Percentiles rank a stretch among this genome's conserved stretches.
These are phyloP conservation scores for Rosa rugosa DNA, from an alignment of 306 rosid genomes.

Conservation along the genomic window DNA sequence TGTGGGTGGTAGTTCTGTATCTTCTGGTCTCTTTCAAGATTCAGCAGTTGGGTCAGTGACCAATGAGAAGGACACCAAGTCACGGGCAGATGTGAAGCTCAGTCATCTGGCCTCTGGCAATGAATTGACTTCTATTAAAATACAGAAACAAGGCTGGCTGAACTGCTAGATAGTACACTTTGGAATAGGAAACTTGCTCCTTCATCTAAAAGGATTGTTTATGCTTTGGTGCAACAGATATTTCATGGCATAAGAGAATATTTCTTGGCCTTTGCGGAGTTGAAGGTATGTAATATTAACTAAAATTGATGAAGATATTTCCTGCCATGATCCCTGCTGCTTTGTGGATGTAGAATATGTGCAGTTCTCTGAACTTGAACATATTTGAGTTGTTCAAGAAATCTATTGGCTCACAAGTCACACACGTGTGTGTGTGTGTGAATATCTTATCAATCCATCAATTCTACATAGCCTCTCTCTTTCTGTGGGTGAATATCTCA, in stretches of 20 bases:
- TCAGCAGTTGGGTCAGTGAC: slow-evolving; percentile 38
- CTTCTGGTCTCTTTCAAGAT: slow-evolving; percentile 53
- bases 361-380: no score
- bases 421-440: no score
- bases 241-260: slow-evolving; percentile 95
- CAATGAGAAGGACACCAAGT: slow-evolving; percentile 68
- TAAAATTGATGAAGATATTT: slow-evolving; percentile 9
- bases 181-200: slow-evolving; percentile 98
- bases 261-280: slow-evolving; percentile 91
- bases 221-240: slow-evolving; percentile 95
- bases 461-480: no score
- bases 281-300: slow-evolving; percentile 64
- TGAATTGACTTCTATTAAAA: slow-evolving; percentile 65
- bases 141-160: slow-evolving; percentile 88
- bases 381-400: no score
- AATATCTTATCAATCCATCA: no score
- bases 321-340: neutral
- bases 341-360: no score
- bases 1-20: slow-evolving; percentile 36
- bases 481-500: no score
- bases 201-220: slow-evolving; percentile 94
- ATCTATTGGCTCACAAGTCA: no score
- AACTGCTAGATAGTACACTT: slow-evolving; percentile 94
- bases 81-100: slow-evolving; percentile 83
- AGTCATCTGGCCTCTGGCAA: slow-evolving; percentile 81